phyloP scores from a whole-genome alignment of 75 land plant genomes.

The Sequoiadendron giganteum region DNA sequence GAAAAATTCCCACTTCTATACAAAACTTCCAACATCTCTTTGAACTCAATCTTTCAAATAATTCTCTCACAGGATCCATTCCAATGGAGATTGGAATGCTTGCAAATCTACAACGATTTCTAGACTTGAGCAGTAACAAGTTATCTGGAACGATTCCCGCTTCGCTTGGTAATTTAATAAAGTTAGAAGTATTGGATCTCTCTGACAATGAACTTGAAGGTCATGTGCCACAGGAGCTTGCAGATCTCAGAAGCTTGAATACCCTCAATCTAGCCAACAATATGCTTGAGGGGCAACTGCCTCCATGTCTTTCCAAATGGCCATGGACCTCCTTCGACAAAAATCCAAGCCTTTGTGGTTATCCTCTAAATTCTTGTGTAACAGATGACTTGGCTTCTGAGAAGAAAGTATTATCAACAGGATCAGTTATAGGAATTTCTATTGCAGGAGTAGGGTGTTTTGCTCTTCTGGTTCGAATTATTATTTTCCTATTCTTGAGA shows the following conservation, averaged over 20 bases:
- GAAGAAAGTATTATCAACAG: slow-evolving; percentile 20
- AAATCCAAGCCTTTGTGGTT: slow-evolving; percentile 47
- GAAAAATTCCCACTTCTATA: slow-evolving; percentile 54
- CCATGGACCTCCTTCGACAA: slow-evolving; percentile 41
- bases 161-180: slow-evolving; percentile 42
- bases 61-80: slow-evolving; percentile 53
- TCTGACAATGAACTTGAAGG: slow-evolving; percentile 71
- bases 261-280: slow-evolving; percentile 60
- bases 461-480: not conserved
- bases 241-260: slow-evolving; percentile 40
- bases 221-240: slow-evolving; percentile 47
- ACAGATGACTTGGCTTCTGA: not conserved
- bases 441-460: slow-evolving; percentile 16
- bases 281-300: slow-evolving; percentile 49
- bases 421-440: slow-evolving; percentile 35
- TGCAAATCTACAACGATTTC: slow-evolving; percentile 43
- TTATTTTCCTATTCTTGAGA: not conserved
- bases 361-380: slow-evolving; percentile 35
- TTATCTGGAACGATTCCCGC: slow-evolving; percentile 60
- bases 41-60: slow-evolving; percentile 50
- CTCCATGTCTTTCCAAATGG: slow-evolving; percentile 36
- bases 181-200: slow-evolving; percentile 72
- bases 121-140: slow-evolving; percentile 53
- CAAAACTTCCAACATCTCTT: slow-evolving; percentile 50
- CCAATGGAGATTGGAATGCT: slow-evolving; percentile 53